Conservation (phyloP, 2,329 filamentous ascomycete species). For the Blastomyces percursus region DNA sequence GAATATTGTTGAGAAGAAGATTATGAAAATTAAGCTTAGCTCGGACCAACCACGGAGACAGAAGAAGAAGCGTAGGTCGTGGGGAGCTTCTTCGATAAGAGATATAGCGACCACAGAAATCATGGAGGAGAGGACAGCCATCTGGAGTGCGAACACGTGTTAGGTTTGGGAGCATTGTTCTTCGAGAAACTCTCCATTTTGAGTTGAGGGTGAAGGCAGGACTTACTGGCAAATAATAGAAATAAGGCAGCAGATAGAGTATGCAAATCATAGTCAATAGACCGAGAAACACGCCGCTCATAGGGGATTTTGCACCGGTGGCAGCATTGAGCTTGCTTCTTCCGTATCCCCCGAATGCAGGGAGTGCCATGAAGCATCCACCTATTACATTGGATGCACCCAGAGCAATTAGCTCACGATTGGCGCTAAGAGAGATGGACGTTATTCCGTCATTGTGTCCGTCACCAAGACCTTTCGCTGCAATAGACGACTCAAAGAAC, state of each 20-base stretch:
- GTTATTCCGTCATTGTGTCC: slow-evolving; percentile 55
- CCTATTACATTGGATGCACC: slow-evolving; percentile 86
- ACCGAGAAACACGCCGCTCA: slow-evolving; percentile 82
- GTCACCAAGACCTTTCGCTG: slow-evolving; percentile 74
- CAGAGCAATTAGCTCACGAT: slow-evolving; percentile 84
- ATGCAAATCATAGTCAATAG: slow-evolving; percentile 72
- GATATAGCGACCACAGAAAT: slow-evolving; percentile 93
- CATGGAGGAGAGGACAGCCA: slow-evolving; percentile 86
- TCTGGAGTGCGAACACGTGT: slow-evolving; percentile 41
- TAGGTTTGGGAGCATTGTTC: neutral
- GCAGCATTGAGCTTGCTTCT: slow-evolving; percentile 90
- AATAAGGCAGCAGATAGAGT: slow-evolving; percentile 73
- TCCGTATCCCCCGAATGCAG: slow-evolving; percentile 91
- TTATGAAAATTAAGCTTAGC: slow-evolving; percentile 74
- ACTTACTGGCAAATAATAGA: slow-evolving; percentile 89
- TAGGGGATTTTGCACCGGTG: slow-evolving; percentile 83
- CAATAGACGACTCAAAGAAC: slow-evolving; percentile 97
- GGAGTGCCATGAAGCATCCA: slow-evolving; percentile 82
- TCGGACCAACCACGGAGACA: slow-evolving; percentile 78
- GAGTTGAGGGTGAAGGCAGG: neutral
- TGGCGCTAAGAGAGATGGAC: slow-evolving; percentile 74
- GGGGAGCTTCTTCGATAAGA: slow-evolving; percentile 86
- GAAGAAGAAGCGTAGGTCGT: slow-evolving; percentile 83
- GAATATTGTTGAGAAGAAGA: slow-evolving; percentile 85
- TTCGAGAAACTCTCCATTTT: neutral